These are phyloP conservation scores for Acrocalymma vagum DNA, from an alignment of 2,329 filamentous ascomycete genomes.

Conservation along the genomic window DNA sequence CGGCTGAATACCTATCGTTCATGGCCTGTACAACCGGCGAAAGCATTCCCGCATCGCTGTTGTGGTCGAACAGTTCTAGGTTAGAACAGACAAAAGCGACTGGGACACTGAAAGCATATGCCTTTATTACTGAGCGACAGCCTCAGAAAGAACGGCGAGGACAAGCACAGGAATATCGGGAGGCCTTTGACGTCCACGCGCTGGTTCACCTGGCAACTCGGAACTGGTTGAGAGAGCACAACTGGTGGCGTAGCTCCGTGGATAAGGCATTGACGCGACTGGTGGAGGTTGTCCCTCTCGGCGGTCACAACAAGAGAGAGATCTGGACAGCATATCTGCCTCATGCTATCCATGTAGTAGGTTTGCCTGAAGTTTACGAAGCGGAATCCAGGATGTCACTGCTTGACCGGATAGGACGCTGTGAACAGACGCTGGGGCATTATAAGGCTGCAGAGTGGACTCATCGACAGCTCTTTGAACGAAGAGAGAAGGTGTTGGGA, in stretches of 20 bases:
- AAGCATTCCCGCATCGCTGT: constrained; percentile 43
- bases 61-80: constrained; percentile 27
- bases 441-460: constrained; percentile 10
- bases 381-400: constrained; percentile 8
- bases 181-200: constrained; percentile 39
- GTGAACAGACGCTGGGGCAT: constrained; percentile 10
- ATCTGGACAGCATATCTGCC: constrained; percentile 39
- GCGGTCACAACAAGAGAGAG: constrained; percentile 20
- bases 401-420: constrained; percentile 12
- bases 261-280: constrained; percentile 23
- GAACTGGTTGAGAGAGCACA: constrained; percentile 39
- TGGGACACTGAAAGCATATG: constrained; percentile 42
- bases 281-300: constrained; percentile 27
- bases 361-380: constrained; percentile 4
- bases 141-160: background rate
- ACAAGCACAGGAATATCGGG: background rate
- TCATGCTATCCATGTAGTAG: constrained; percentile 28
- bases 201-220: constrained; percentile 46
- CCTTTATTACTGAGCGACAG: constrained; percentile 32
- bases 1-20: constrained; percentile 41
- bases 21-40: constrained; percentile 43
- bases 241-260: constrained; percentile 18
- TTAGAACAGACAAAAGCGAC: constrained; percentile 36
- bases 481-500: constrained; percentile 9
- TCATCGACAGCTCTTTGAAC: constrained; percentile 6